A percentile compares a stretch with the other conserved stretches of the same genome.
Evolutionary conservation across 192 early-diverging fungal species (phyloP).

Genomic region (Thoreauomyces humboldtii): DNA sequence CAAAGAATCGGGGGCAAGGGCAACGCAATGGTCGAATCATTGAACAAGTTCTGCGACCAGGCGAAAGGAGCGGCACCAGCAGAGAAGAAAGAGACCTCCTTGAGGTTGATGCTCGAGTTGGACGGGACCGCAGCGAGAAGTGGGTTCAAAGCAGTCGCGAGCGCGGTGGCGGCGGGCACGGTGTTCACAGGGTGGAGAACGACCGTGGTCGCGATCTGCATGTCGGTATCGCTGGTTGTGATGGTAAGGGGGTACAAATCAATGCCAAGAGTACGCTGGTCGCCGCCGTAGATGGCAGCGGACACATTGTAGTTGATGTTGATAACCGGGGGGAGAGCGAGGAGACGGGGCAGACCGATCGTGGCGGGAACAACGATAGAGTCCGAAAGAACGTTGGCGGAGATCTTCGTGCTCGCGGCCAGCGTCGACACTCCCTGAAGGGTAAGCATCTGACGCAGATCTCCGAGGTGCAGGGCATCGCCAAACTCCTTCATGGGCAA

Average conservation of each 20-base stretch:
- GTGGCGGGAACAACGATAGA: conserved; percentile 14
- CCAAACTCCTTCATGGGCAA: conserved; percentile 20
- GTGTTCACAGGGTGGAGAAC: conserved; percentile 33
- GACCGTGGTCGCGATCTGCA: conserved; percentile 26
- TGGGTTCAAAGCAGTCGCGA: conserved; percentile 42
- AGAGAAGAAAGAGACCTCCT: conserved; percentile 32
- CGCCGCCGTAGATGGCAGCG: conserved; percentile 29
- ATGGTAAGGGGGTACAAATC: conserved; percentile 29
- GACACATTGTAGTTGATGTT: conserved; percentile 33
- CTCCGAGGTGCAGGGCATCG: background rate
- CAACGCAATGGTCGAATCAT: conserved; percentile 8
- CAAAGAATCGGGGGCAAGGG: conserved; percentile 29
- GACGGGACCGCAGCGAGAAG: conserved; percentile 33
- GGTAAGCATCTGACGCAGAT: conserved; percentile 12
- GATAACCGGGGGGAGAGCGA: conserved; percentile 32
- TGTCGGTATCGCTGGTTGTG: conserved; percentile 16
- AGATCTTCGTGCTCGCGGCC: conserved; percentile 14
- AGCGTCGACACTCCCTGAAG: conserved; percentile 14
- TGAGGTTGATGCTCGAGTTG: conserved; percentile 23
- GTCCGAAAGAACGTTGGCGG: conserved; percentile 18
- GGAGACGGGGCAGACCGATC: conserved; percentile 21
- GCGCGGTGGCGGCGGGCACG: conserved; percentile 29
- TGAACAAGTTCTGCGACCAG: conserved; percentile 38
- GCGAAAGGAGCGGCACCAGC: conserved; percentile 23
- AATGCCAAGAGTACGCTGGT: conserved; percentile 20